phyloP scores from a whole-genome alignment of 768 basidiomycete species.

The Lepiota brunneoincarnata region DNA sequence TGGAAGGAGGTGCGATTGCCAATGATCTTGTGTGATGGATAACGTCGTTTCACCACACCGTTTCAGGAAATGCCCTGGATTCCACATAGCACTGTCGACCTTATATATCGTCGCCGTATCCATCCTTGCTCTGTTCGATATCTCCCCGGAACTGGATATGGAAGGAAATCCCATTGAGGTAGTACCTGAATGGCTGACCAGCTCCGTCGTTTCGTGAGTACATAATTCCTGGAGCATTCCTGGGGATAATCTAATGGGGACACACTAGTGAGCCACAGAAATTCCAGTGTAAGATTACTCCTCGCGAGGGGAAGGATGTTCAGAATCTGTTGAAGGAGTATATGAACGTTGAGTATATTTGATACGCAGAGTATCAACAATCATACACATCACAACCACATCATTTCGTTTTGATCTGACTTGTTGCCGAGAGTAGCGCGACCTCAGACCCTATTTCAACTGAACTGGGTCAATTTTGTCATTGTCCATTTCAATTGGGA shows the following conservation, averaged over 20 bases:
- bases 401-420: conserved; percentile 51
- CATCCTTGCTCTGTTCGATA: conserved; percentile 16
- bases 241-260: background rate
- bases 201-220: background rate
- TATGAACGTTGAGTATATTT: background rate
- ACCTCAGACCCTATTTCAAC: too few species aligned
- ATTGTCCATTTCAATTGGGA: too few species aligned
- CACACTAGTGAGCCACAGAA: background rate
- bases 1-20: conserved; percentile 18
- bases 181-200: background rate
- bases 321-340: background rate
- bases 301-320: background rate
- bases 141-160: conserved; percentile 15
- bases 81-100: conserved; percentile 15
- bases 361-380: too few species aligned
- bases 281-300: conserved; percentile 2
- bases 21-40: background rate
- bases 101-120: conserved; percentile 18
- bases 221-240: background rate
- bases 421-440: too few species aligned
- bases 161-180: conserved; percentile 15
- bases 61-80: conserved; percentile 20
- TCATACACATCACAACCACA: too few species aligned
- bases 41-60: background rate
- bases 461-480: too few species aligned